Conservation (phyloP, 108 stramenopile species). For the Stephanodiscus triporus region DNA sequence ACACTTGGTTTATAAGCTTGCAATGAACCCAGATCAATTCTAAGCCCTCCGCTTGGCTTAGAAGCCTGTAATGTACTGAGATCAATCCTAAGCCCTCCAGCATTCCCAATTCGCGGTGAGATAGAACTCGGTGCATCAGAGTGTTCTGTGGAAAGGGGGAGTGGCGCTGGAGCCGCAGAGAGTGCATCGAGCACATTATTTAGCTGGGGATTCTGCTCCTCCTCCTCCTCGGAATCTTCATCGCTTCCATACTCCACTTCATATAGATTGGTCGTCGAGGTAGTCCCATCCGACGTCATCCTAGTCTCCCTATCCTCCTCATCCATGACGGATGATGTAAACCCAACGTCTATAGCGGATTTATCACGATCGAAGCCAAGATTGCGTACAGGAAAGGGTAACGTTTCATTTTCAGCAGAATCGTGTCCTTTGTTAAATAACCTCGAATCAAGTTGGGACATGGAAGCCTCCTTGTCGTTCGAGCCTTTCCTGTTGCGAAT, state of each 20-base stretch:
- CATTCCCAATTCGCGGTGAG: slow-evolving; percentile 5
- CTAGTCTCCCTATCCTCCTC: background rate
- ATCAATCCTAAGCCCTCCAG: slow-evolving; percentile 31
- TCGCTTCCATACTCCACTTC: background rate
- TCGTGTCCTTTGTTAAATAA: background rate
- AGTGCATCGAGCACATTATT: background rate
- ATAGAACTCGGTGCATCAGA: background rate
- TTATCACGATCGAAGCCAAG: background rate
- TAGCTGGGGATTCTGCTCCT: background rate
- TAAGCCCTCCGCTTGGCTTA: slow-evolving; percentile 17
- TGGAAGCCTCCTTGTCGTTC: background rate
- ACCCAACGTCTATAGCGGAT: background rate
- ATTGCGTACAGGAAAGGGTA: too few species aligned
- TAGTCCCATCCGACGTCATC: slow-evolving; percentile 2
- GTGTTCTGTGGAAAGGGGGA: background rate
- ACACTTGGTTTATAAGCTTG: slow-evolving; percentile 22
- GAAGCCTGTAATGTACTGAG: slow-evolving; percentile 34
- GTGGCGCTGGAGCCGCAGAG: background rate
- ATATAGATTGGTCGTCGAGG: background rate
- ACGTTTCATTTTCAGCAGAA: background rate
- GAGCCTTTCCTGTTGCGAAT: background rate
- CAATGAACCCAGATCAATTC: slow-evolving; percentile 22
- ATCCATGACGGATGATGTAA: background rate
- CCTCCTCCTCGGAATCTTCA: background rate
- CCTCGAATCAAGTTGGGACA: background rate